These are phyloP conservation scores for Lunularia cruciata DNA, from an alignment of 225 moss, liverwort and hornwort genomes.

Conservation along the genomic window DNA sequence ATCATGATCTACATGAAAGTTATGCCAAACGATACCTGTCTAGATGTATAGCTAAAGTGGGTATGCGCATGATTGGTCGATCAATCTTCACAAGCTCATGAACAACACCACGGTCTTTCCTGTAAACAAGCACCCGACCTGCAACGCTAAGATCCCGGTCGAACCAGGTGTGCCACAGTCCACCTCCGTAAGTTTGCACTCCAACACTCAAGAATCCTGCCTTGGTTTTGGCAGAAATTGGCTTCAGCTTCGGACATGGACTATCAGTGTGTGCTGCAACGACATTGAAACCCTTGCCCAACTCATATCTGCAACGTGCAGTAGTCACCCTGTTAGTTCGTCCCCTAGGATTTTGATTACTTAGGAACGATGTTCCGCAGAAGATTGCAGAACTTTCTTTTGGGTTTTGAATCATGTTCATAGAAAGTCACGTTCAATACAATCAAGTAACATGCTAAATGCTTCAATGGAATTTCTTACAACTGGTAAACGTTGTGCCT, in stretches of 20 bases:
- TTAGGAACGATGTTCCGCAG: too few species aligned
- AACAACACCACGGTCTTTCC: slow-evolving; percentile 48
- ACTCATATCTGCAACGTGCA: slow-evolving; percentile 59
- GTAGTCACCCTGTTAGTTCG: too few species aligned
- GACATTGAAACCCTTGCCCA: slow-evolving; percentile 74
- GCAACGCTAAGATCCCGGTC: slow-evolving; percentile 84
- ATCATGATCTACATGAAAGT: too few species aligned
- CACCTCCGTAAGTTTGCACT: slow-evolving; percentile 79
- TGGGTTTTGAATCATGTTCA: too few species aligned
- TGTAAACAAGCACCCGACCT: slow-evolving; percentile 73
- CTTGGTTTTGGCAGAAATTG: slow-evolving; percentile 72
- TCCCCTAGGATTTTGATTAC: too few species aligned
- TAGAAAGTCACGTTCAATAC: too few species aligned
- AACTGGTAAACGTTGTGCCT: too few species aligned
- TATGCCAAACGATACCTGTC: slow-evolving; percentile 49
- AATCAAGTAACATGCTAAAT: too few species aligned
- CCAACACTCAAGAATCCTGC: slow-evolving; percentile 77
- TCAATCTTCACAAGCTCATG: slow-evolving; percentile 76
- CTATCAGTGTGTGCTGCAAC: slow-evolving; percentile 93
- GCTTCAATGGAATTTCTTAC: too few species aligned
- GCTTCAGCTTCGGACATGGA: slow-evolving; percentile 87
- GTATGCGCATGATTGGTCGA: slow-evolving; percentile 81
- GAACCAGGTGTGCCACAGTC: slow-evolving; percentile 92
- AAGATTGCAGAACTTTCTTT: too few species aligned
- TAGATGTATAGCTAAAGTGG: slow-evolving; percentile 80